Evolutionary conservation across 129 eudicot species (phyloP).

Genomic region (Scalesia atractyloides): DNA sequence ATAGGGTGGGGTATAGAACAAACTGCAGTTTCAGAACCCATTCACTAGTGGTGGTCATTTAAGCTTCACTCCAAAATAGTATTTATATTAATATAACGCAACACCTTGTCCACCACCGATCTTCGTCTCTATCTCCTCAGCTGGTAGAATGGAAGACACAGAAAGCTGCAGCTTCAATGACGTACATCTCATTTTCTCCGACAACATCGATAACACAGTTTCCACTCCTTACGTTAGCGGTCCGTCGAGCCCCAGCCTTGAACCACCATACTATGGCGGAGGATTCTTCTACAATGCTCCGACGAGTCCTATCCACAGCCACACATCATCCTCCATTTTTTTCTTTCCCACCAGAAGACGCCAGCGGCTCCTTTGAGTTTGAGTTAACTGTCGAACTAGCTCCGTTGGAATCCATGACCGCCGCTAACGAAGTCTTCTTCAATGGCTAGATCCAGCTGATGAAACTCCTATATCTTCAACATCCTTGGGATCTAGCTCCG

Average conservation of each 20-base stretch:
- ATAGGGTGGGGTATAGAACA: too few species aligned
- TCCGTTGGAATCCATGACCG: conserved; percentile 51
- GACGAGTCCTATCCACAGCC: conserved; percentile 80
- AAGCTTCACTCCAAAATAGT: too few species aligned
- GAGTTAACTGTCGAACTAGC: conserved; percentile 45
- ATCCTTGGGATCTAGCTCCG: conserved; percentile 55
- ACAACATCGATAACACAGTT: conserved; percentile 50
- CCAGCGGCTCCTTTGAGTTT: conserved; percentile 55
- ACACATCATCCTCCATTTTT: conserved; percentile 18
- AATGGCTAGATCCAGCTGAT: conserved; percentile 92
- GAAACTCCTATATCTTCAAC: conserved; percentile 69
- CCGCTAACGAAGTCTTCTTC: conserved; percentile 82
- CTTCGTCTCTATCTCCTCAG: too few species aligned
- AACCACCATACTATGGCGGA: conserved; percentile 19
- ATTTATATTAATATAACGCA: background rate
- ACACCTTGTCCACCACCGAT: background rate
- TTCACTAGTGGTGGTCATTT: too few species aligned
- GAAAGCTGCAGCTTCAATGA: conserved; percentile 25
- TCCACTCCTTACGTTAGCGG: conserved; percentile 82
- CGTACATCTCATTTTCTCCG: conserved; percentile 23
- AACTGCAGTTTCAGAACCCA: too few species aligned
- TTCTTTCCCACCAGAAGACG: conserved; percentile 16
- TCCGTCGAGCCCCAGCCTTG: conserved; percentile 74
- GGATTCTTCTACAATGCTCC: conserved; percentile 91
- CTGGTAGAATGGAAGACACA: conserved; percentile 33